These are phyloP conservation scores for Salix viminalis DNA, from an alignment of 345 rosid genomes.

Conservation along the genomic window DNA sequence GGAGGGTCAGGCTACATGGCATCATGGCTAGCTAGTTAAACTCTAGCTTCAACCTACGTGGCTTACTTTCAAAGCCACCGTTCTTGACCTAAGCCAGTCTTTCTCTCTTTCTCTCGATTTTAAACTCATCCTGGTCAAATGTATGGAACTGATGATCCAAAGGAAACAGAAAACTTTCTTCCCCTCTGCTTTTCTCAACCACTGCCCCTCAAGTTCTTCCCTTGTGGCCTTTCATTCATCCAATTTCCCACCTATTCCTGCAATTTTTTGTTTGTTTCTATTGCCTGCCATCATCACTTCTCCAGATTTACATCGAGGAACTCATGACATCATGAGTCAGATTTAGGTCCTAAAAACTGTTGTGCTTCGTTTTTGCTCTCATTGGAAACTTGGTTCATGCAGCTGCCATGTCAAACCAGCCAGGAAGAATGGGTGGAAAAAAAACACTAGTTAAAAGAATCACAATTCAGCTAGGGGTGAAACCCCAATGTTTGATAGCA, in stretches of 20 bases:
- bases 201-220: neutral
- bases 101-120: neutral
- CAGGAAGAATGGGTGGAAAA: no score
- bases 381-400: neutral
- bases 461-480: neutral
- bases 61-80: slow-evolving; percentile 4
- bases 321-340: neutral
- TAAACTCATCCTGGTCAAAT: neutral
- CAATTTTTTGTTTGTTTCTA: no score
- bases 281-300: neutral
- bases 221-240: neutral
- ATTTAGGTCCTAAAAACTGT: neutral
- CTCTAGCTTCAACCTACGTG: neutral
- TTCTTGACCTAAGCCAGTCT: neutral
- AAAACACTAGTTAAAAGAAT: no score
- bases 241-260: neutral
- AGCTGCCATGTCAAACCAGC: neutral
- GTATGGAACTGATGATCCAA: neutral
- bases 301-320: neutral
- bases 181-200: neutral
- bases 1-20: slow-evolving; percentile 11
- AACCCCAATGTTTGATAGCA: neutral
- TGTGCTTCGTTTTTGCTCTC: neutral
- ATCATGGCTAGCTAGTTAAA: neutral
- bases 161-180: neutral